phyloP scores from a whole-genome alignment of 495 filamentous ascomycete species.

The Penicillium parvum region DNA sequence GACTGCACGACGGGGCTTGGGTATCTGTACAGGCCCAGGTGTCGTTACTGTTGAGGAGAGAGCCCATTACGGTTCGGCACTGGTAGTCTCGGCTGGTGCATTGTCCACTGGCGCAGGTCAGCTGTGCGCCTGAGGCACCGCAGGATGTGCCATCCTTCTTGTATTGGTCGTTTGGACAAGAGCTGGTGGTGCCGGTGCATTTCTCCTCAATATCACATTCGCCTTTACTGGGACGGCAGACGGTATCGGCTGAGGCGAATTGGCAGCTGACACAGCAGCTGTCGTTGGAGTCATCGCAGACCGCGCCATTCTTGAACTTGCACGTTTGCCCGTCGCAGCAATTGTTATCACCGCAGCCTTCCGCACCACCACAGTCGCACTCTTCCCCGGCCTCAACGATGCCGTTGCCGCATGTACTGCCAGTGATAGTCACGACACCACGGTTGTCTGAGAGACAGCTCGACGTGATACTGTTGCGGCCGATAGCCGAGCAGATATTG shows the following conservation, averaged over 20 bases:
- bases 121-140: conserved; percentile 48
- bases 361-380: conserved; percentile 85
- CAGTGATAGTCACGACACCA: conserved; percentile 78
- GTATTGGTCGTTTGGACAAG: conserved; percentile 68
- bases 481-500: conserved; percentile 91
- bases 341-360: conserved; percentile 63
- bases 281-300: conserved; percentile 88
- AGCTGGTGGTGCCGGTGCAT: conserved; percentile 67
- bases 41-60: conserved; percentile 66
- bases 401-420: conserved; percentile 88
- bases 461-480: conserved; percentile 70
- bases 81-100: conserved; percentile 91
- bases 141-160: conserved; percentile 68
- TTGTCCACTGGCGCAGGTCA: conserved; percentile 88
- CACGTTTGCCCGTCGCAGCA: conserved; percentile 90
- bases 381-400: conserved; percentile 94
- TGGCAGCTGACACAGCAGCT: conserved; percentile 83
- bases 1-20: conserved; percentile 53
- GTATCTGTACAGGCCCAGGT: conserved; percentile 74
- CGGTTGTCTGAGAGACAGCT: conserved; percentile 77
- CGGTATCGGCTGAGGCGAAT: conserved; percentile 56
- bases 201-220: conserved; percentile 79
- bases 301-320: conserved; percentile 69
- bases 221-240: conserved; percentile 77
- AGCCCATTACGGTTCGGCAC: conserved; percentile 82